Evolutionary conservation across 1,139 yeast species (phyloP).

Genomic region (Taphrina flavorubra): DNA sequence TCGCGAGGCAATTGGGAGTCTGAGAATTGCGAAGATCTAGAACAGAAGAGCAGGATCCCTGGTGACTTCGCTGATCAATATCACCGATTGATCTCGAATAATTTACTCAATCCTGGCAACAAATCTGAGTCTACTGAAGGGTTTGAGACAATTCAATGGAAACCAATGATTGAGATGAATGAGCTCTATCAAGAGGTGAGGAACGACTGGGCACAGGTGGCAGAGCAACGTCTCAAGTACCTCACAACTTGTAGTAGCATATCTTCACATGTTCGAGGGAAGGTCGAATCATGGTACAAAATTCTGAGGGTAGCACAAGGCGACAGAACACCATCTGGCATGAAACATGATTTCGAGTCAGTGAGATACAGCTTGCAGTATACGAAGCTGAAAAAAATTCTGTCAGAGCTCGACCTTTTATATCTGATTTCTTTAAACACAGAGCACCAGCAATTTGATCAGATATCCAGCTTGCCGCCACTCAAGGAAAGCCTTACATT

Average conservation of each 20-base stretch:
- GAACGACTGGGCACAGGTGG: neutral
- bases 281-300: neutral
- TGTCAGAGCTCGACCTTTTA: constrained; percentile 1
- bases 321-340: neutral
- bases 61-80: neutral
- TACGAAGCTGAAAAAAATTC: neutral
- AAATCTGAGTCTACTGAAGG: too few species aligned
- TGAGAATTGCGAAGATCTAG: too few species aligned
- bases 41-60: too few species aligned
- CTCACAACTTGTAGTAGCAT: neutral
- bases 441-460: neutral
- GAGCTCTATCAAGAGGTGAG: neutral
- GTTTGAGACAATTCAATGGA: too few species aligned
- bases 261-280: neutral
- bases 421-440: neutral
- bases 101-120: too few species aligned
- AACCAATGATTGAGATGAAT: neutral
- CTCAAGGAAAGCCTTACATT: too few species aligned
- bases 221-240: neutral
- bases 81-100: neutral
- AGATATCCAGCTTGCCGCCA: too few species aligned
- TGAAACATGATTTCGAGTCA: neutral
- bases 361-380: neutral
- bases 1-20: too few species aligned
- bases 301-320: neutral